These are phyloP conservation scores for Leucaena leucocephala DNA, from an alignment of 306 rosid genomes.

Conservation along the genomic window DNA sequence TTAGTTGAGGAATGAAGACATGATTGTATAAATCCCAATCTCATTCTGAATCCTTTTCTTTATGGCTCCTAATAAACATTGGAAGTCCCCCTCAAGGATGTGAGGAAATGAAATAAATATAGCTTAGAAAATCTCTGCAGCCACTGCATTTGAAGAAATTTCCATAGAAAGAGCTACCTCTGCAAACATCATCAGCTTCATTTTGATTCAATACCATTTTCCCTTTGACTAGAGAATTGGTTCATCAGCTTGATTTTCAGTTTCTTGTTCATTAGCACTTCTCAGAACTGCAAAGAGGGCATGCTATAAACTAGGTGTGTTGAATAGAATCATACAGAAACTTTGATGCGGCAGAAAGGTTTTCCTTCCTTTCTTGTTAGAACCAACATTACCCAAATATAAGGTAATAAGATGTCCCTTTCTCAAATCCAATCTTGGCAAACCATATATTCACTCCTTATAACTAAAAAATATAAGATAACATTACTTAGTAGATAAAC, in stretches of 20 bases:
- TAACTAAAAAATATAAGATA: background rate
- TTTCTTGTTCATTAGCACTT: background rate
- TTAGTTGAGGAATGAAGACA: background rate
- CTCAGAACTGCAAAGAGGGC: background rate
- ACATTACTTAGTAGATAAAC: background rate
- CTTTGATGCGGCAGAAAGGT: slow-evolving; percentile 1
- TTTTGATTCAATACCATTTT: background rate
- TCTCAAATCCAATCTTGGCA: background rate
- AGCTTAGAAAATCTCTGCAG: background rate
- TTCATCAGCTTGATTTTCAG: background rate
- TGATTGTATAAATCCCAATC: background rate
- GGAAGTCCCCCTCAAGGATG: background rate
- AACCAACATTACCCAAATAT: background rate
- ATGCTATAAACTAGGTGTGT: background rate
- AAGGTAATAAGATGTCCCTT: background rate
- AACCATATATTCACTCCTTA: background rate
- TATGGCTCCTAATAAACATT: background rate
- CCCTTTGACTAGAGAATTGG: background rate
- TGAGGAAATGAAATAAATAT: background rate
- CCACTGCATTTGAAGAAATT: background rate
- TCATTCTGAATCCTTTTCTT: background rate
- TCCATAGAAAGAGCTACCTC: background rate
- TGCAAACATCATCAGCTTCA: background rate
- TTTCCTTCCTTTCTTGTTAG: background rate
- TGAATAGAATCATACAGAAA: slow-evolving; percentile 1